Evolutionary conservation across 495 filamentous ascomycete genomes (phyloP).

Genomic region (Neurospora africana): DNA sequence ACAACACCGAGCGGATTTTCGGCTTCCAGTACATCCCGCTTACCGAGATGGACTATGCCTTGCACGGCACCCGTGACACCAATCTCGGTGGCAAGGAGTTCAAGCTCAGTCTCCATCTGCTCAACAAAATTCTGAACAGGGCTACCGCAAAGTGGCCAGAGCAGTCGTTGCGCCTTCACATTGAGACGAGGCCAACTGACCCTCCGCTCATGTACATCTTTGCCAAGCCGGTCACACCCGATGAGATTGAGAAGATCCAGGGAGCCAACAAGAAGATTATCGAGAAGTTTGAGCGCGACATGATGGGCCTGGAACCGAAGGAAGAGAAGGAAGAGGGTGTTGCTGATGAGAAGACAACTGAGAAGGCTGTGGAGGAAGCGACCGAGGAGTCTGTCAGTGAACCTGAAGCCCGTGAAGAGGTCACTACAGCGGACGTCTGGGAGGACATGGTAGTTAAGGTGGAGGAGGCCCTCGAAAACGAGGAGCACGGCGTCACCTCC

Average conservation of each 20-base stretch:
- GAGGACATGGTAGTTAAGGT: constrained; percentile 43
- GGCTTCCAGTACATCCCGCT: constrained; percentile 92
- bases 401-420: constrained; percentile 9
- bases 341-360: not conserved
- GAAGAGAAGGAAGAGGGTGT: constrained; percentile 17
- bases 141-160: constrained; percentile 62
- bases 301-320: constrained; percentile 38
- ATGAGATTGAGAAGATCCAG: constrained; percentile 66
- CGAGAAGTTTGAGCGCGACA: constrained; percentile 54
- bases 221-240: constrained; percentile 68
- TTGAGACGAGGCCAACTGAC: constrained; percentile 60
- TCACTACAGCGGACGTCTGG: constrained; percentile 30
- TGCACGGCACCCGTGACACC: constrained; percentile 62
- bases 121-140: constrained; percentile 67
- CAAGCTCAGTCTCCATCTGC: constrained; percentile 60
- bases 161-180: constrained; percentile 70
- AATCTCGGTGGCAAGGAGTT: constrained; percentile 81
- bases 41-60: constrained; percentile 70
- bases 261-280: constrained; percentile 46
- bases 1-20: constrained; percentile 91
- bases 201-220: constrained; percentile 77
- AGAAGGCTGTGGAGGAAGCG: constrained; percentile 3
- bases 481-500: constrained; percentile 35
- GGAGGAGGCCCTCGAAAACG: constrained; percentile 42
- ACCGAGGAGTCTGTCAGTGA: not conserved